phyloP scores from a whole-genome alignment of 2,329 filamentous ascomycete genomes.

The Alternaria consortialis region DNA sequence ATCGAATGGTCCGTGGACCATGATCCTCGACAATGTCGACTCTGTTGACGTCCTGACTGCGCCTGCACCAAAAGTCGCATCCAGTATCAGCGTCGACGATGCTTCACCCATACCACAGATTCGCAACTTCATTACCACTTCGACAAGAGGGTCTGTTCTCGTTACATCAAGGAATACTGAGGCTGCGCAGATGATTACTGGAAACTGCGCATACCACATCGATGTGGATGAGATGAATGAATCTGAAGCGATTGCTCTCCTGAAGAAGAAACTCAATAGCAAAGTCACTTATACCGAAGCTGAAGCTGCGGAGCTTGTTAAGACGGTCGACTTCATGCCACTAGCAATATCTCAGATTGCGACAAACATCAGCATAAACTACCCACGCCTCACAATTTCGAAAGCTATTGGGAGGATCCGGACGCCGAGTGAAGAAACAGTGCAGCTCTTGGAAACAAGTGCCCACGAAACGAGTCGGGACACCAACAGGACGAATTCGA shows the following conservation, averaged over 20 bases:
- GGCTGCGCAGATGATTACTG: conserved; percentile 29
- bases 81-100: neutral
- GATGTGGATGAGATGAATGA: conserved; percentile 25
- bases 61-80: neutral
- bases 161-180: conserved; percentile 26
- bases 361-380: neutral
- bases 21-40: conserved; percentile 47
- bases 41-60: conserved; percentile 22
- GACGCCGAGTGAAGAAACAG: neutral
- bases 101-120: neutral
- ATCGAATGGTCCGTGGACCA: conserved; percentile 36
- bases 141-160: conserved; percentile 20
- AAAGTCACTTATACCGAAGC: neutral
- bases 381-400: neutral
- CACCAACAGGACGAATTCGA: neutral
- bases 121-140: conserved; percentile 19
- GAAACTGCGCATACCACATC: conserved; percentile 18
- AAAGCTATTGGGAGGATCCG: neutral
- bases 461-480: neutral
- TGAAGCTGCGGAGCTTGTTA: neutral
- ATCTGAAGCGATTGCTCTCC: conserved; percentile 16
- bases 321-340: neutral
- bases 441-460: neutral
- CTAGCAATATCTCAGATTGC: neutral
- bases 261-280: conserved; percentile 17